Evolutionary conservation across 2,329 filamentous ascomycete species (phyloP).

Genomic region (Aspergillus quadricinctus): DNA sequence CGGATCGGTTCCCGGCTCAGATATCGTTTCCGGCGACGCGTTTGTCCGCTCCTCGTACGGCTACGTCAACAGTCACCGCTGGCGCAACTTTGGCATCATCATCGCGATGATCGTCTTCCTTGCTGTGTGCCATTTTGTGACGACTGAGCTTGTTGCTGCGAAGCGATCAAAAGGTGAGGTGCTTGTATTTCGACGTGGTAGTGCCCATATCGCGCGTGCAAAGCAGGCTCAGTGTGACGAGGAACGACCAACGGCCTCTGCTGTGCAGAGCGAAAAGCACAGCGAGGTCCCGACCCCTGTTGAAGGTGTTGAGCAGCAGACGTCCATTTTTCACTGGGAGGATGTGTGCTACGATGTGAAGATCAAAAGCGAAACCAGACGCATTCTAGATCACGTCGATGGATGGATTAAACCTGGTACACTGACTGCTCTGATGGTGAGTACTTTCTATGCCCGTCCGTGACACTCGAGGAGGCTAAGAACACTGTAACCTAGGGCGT

Average conservation of each 20-base stretch:
- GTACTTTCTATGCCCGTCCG: conserved; percentile 12
- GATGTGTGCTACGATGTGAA: conserved; percentile 72
- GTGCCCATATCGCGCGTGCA: conserved; percentile 8
- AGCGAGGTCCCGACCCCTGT: neutral
- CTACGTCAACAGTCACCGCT: conserved; percentile 57
- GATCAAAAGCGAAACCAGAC: conserved; percentile 67
- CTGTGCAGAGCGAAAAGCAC: neutral
- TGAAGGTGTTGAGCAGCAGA: conserved; percentile 53
- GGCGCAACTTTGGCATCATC: conserved; percentile 66
- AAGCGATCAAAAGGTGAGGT: conserved; percentile 72
- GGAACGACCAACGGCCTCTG: neutral
- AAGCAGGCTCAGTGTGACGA: neutral
- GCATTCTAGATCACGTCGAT: conserved; percentile 74
- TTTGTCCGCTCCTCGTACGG: conserved; percentile 53
- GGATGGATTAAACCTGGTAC: conserved; percentile 90
- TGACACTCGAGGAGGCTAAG: conserved; percentile 4
- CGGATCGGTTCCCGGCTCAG: conserved; percentile 52
- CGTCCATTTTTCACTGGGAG: conserved; percentile 77
- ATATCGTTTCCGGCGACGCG: conserved; percentile 53
- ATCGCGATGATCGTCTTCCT: conserved; percentile 59
- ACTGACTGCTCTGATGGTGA: conserved; percentile 73
- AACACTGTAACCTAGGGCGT: conserved; percentile 49
- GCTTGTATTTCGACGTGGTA: conserved; percentile 63
- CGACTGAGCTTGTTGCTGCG: conserved; percentile 43
- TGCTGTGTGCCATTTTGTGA: conserved; percentile 51